A percentile compares a stretch with the other conserved stretches of the same genome.
phyloP scores from a whole-genome alignment of 1,139 yeast species.

The Geotrichum macrosporum region DNA sequence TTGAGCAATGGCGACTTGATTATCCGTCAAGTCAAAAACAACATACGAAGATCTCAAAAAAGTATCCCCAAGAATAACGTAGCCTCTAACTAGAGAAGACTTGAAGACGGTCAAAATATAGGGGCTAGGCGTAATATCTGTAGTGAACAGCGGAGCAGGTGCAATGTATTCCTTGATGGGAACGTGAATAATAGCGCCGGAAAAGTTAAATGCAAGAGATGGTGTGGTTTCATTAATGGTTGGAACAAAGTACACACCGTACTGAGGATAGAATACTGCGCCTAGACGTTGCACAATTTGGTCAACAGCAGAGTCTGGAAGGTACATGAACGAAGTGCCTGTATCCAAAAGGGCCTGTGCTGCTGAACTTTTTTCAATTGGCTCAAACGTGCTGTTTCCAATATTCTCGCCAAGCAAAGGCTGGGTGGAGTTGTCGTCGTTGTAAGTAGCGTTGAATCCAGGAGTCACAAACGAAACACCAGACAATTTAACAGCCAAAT shows the following conservation, averaged over 20 bases:
- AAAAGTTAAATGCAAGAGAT: slow-evolving; percentile 14
- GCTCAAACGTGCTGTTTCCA: not conserved
- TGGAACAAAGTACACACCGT: slow-evolving; percentile 19
- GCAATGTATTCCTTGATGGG: slow-evolving; percentile 17
- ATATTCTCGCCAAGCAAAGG: too few species aligned
- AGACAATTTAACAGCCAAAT: slow-evolving; percentile 14
- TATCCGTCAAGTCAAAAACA: slow-evolving; percentile 19
- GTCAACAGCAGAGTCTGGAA: slow-evolving; percentile 29
- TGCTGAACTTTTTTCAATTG: slow-evolving; percentile 5
- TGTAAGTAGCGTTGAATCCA: too few species aligned
- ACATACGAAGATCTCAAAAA: slow-evolving; percentile 18
- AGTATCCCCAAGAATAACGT: slow-evolving; percentile 19
- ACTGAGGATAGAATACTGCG: slow-evolving; percentile 18
- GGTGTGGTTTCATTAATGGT: slow-evolving; percentile 15
- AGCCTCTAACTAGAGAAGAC: slow-evolving; percentile 16
- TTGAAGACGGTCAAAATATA: slow-evolving; percentile 19
- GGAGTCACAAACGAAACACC: slow-evolving; percentile 11
- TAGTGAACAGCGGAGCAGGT: slow-evolving; percentile 15
- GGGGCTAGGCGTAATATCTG: slow-evolving; percentile 16
- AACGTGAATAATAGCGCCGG: slow-evolving; percentile 17
- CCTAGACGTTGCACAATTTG: slow-evolving; percentile 28
- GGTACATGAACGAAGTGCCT: slow-evolving; percentile 38
- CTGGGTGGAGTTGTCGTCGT: too few species aligned
- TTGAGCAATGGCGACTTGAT: slow-evolving; percentile 17
- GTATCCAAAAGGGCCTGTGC: slow-evolving; percentile 35